Conservation (phyloP, 192 early-diverging fungal genomes). For the Piromyces finnis region DNA sequence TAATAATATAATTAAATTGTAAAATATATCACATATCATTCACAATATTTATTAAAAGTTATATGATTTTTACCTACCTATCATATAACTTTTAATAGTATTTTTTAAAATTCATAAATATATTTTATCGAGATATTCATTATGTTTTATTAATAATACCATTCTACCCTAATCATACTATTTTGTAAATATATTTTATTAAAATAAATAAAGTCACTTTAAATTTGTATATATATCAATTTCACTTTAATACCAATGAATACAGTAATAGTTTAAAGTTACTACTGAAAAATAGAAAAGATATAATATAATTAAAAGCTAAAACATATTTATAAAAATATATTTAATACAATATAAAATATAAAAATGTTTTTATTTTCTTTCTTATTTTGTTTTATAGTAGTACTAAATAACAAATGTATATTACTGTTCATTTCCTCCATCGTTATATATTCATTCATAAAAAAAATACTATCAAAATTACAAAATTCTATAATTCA, state of each 20-base stretch:
- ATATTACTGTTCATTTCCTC: not conserved
- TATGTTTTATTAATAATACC: no score
- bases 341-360: not conserved
- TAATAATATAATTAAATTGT: no score
- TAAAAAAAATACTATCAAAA: not conserved
- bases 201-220: no score
- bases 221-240: no score
- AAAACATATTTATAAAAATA: not conserved
- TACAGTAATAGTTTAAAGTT: no score
- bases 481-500: not conserved
- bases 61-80: not conserved
- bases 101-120: not conserved
- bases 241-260: no score
- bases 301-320: no score
- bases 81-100: not conserved
- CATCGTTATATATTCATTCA: not conserved
- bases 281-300: no score
- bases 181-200: no score
- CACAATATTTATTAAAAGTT: not conserved
- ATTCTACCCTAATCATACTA: no score
- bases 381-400: not conserved
- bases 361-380: not conserved
- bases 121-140: no score
- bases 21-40: no score
- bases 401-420: not conserved